Conservation (phyloP, 1,139 yeast species). For the Hemisphaericaspora xylofermentans region DNA sequence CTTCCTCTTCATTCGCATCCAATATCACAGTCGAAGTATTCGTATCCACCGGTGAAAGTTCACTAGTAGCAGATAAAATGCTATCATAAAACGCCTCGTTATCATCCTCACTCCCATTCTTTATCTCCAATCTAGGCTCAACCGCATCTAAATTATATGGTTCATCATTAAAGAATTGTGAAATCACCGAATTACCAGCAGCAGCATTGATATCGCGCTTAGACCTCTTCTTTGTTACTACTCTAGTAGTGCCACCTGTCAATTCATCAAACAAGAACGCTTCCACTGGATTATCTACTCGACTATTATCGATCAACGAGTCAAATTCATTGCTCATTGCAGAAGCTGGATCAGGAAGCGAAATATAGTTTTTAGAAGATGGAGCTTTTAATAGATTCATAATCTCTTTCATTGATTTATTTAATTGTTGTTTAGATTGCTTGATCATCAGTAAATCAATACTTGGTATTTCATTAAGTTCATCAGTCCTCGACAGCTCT, state of each 20-base stretch:
- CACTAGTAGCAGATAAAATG: not conserved
- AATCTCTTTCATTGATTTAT: conserved; percentile 44
- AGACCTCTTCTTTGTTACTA: not conserved
- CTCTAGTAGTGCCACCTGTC: not conserved
- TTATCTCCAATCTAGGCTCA: not conserved
- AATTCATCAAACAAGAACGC: conserved; percentile 6
- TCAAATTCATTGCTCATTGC: conserved; percentile 18
- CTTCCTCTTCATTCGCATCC: conserved; percentile 1
- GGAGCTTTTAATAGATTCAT: conserved; percentile 42
- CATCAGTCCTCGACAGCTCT: not conserved
- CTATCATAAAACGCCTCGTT: not conserved
- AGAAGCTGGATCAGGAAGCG: conserved; percentile 20
- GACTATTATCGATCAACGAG: conserved; percentile 18
- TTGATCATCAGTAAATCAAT: conserved; percentile 41
- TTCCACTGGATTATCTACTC: conserved; percentile 8
- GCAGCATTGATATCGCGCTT: not conserved
- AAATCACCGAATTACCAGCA: conserved; percentile 8
- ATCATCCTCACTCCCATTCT: not conserved
- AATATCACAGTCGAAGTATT: conserved; percentile 6
- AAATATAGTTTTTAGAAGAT: conserved; percentile 20
- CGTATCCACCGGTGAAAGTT: conserved; percentile 6
- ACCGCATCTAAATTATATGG: not conserved
- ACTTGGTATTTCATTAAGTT: conserved; percentile 27
- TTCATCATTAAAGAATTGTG: conserved; percentile 12
- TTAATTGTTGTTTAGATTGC: conserved; percentile 38